A percentile compares a stretch with the other conserved stretches of the same genome.
phyloP scores from a whole-genome alignment of 164 flowering plant genomes.

The Vitis labrusca region DNA sequence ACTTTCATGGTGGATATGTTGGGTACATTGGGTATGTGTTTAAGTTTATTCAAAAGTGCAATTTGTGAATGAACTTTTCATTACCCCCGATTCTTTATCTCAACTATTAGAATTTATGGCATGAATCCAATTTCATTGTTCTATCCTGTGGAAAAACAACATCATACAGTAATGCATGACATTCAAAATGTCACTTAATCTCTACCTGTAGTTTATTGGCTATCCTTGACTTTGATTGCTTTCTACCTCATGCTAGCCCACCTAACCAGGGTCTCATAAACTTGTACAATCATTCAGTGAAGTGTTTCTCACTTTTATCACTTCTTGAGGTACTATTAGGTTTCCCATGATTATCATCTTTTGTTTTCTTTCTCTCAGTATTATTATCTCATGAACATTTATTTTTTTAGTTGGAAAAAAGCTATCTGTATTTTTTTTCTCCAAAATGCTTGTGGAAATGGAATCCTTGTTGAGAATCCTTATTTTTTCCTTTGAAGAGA shows the following conservation, averaged over 20 bases:
- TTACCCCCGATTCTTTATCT: neutral
- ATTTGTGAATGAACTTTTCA: neutral
- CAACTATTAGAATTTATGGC: neutral
- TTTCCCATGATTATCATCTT: too few relatives aligned
- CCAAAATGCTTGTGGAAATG: too few relatives aligned
- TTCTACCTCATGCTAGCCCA: neutral
- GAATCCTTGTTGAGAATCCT: neutral
- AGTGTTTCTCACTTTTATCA: too few relatives aligned
- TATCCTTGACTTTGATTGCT: neutral
- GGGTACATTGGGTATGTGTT: constrained; percentile 85
- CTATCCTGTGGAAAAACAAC: neutral
- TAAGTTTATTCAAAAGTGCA: constrained; percentile 3
- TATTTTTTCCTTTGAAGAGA: neutral
- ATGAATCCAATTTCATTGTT: neutral
- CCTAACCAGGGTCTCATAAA: too few relatives aligned
- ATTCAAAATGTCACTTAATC: neutral
- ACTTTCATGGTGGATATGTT: constrained; percentile 89
- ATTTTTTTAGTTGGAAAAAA: too few relatives aligned
- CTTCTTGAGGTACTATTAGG: too few relatives aligned
- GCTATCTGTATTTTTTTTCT: too few relatives aligned
- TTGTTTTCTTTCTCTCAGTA: too few relatives aligned
- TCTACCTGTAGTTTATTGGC: neutral
- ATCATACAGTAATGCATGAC: neutral
- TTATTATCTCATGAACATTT: too few relatives aligned
- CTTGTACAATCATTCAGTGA: too few relatives aligned